phyloP scores from a whole-genome alignment of 1,284 basidiomycete species.

The Moniliophthora roreri region DNA sequence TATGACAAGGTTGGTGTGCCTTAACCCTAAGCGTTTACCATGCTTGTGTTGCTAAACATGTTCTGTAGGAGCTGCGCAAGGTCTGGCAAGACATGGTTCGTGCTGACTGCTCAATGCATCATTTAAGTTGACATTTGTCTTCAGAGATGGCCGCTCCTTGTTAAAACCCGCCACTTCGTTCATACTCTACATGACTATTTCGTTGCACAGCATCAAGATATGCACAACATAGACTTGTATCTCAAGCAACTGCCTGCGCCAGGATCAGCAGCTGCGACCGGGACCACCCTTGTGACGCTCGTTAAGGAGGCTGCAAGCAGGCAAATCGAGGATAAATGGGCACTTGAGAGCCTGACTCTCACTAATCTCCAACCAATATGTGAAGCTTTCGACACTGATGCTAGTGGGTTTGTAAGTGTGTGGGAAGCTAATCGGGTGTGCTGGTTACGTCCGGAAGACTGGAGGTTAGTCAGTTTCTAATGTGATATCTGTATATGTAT shows the following conservation, averaged over 20 bases:
- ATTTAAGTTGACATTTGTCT: not conserved
- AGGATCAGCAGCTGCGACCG: not conserved
- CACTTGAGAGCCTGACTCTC: slow-evolving; percentile 7
- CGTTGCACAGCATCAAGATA: slow-evolving; percentile 2
- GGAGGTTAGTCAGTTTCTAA: slow-evolving; percentile 7
- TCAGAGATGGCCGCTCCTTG: slow-evolving; percentile 9
- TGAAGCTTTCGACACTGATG: slow-evolving; percentile 14
- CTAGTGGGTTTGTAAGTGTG: slow-evolving; percentile 13
- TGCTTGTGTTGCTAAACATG: not conserved
- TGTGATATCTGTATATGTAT: not conserved
- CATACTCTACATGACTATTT: slow-evolving; percentile 9
- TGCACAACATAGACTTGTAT: not conserved
- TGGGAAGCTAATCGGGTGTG: slow-evolving; percentile 11
- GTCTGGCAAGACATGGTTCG: slow-evolving; percentile 26
- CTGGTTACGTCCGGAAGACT: slow-evolving; percentile 6
- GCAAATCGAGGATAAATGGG: slow-evolving; percentile 13
- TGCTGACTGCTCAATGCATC: not conserved
- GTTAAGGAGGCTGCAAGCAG: slow-evolving; percentile 7
- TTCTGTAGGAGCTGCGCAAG: slow-evolving; percentile 18
- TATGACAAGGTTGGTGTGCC: slow-evolving; percentile 7
- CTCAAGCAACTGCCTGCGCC: not conserved
- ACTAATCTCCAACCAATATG: slow-evolving; percentile 6
- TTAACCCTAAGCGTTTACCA: not conserved
- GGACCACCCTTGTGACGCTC: not conserved
- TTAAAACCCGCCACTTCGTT: slow-evolving; percentile 6